Base-by-base conservation (phyloP, 164 flowering plant genomes). In the Piper longum region DNA sequence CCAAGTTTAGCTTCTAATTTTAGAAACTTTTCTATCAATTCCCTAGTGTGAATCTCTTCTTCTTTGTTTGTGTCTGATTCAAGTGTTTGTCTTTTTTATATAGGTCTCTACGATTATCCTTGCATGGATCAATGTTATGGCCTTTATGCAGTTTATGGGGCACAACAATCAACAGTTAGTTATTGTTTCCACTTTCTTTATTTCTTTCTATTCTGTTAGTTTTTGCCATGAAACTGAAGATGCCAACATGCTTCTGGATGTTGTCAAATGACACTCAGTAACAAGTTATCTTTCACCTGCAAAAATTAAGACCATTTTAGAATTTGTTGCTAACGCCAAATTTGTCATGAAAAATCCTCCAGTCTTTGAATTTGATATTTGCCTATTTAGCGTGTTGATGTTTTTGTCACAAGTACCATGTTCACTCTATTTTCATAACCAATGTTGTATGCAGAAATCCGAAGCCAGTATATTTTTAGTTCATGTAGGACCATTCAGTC, bases 1-100 rank as follows among this genome's bases (percentile, higher is more conserved):
- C 86, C 87, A 54, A 93, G 83, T 66, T 90, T 97, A 68, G 89
- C 87, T 71, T 93, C 99, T 36, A 90, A 74, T 71, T 93, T 93
- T 80, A 77, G 55, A 11, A 82, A 85, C 68, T 84, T 86, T 71
- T 90, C 96, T 63, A 83, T 74, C 55, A 90, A 83, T 54, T 85
- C 97, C 77, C 96, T 84, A 8, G 83, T 73, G 62, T 74, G 92
- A 41, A 77, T 60, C n/a, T 93, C 99, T 45, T 26, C 36, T 26
- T 26, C 1, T 26, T 26, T 26, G 36, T 26, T 26, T 26, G 36
- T 26, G 36, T 26, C 16, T 19, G 18, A 8, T 19, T 62, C 54
- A 52, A 36, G 36, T 17, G 41, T 59, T 16, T 41, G 42, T 1
- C 36, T 42, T 68, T 75, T 63, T 45, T 62, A 52, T 52, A 14